Conservation (phyloP, 208 protist species). For the Trichomonas tenax region DNA sequence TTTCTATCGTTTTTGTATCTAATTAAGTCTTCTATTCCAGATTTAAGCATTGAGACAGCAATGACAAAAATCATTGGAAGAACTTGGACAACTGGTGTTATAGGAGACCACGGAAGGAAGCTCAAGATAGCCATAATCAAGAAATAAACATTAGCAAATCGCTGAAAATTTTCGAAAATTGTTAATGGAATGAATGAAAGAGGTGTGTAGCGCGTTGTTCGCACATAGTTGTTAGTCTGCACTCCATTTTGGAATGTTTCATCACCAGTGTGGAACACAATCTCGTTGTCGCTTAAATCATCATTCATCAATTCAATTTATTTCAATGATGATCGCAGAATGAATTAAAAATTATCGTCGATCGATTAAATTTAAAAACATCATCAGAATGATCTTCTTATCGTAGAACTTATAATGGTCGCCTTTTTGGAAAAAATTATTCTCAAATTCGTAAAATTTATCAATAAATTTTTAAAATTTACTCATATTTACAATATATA, state of each 20-base stretch:
- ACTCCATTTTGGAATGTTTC: not conserved
- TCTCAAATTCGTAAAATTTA: too few species aligned
- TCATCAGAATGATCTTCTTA: too few species aligned
- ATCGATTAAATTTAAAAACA: too few species aligned
- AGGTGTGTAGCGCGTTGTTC: slow-evolving; percentile 24
- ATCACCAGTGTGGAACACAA: not conserved
- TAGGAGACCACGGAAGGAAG: not conserved
- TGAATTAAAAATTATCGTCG: too few species aligned
- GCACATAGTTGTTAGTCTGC: slow-evolving; percentile 17
- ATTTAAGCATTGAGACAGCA: slow-evolving; percentile 22
- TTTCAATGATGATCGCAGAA: not conserved
- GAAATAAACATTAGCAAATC: slow-evolving; percentile 28
- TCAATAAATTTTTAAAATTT: too few species aligned
- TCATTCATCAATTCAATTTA: not conserved
- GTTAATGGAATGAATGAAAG: slow-evolving; percentile 27
- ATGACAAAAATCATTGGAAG: slow-evolving; percentile 26
- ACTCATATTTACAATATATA: too few species aligned
- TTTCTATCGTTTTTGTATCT: not conserved
- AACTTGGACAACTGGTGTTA: not conserved
- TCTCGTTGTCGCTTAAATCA: not conserved
- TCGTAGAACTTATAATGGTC: too few species aligned
- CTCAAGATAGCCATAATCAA: slow-evolving; percentile 11
- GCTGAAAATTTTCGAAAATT: slow-evolving; percentile 28
- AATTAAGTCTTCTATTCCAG: slow-evolving; percentile 24
- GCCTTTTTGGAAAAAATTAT: too few species aligned